These are phyloP conservation scores for Truncatella angustata DNA, from an alignment of 2,329 filamentous ascomycete species.

Conservation along the genomic window DNA sequence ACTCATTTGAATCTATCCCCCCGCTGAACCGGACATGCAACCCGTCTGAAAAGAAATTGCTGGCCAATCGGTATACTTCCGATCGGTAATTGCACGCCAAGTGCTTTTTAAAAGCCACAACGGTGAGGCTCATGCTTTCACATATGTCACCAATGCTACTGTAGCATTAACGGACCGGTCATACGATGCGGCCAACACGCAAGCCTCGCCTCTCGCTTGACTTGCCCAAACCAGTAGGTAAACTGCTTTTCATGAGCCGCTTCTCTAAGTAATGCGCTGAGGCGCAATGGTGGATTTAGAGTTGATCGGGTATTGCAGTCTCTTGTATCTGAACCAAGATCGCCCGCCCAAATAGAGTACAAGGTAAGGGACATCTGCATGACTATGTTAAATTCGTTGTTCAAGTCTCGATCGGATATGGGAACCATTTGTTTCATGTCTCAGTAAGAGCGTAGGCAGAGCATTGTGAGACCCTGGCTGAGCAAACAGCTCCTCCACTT, in stretches of 20 bases:
- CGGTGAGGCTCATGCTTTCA: neutral
- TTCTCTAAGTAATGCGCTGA: no score
- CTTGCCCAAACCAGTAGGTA: neutral
- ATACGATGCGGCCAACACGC: neutral
- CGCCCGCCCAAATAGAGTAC: no score
- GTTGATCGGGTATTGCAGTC: no score
- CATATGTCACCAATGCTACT: neutral
- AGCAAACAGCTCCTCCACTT: neutral
- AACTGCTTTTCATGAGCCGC: no score
- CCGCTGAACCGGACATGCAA: neutral
- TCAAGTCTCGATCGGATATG: no score
- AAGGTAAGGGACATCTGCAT: no score
- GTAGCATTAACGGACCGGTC: neutral
- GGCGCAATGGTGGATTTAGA: no score
- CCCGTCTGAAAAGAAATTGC: neutral
- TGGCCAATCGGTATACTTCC: constrained; percentile 6
- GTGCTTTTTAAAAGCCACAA: neutral
- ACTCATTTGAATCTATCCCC: no score
- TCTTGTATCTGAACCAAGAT: no score
- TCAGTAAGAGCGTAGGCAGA: no score
- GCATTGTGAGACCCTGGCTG: neutral
- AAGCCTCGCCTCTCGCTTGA: neutral
- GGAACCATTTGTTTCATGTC: no score
- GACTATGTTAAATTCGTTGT: no score
- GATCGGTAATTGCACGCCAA: neutral